phyloP scores from a whole-genome alignment of 164 flowering plant genomes.

The Litsea cubeba region DNA sequence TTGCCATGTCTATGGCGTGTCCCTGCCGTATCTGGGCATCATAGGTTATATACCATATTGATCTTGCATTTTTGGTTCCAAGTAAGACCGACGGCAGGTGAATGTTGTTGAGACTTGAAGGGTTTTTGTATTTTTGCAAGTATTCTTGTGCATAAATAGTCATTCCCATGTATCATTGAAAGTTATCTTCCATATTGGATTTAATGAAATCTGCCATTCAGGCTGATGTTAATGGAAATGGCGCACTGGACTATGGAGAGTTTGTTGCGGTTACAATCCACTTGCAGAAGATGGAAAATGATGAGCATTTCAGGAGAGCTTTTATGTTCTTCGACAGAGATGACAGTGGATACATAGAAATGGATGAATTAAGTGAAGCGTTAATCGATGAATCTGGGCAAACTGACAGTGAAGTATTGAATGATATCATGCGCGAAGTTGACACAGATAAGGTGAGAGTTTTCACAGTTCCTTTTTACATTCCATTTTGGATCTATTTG shows the following conservation, averaged over 20 bases:
- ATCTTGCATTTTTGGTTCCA: too few species aligned
- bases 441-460: slow-evolving; percentile 86
- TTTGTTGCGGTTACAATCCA: slow-evolving; percentile 96
- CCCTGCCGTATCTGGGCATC: too few species aligned
- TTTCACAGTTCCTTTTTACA: not conserved
- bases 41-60: too few species aligned
- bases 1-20: too few species aligned
- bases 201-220: slow-evolving; percentile 19
- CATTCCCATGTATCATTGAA: too few species aligned
- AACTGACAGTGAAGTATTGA: slow-evolving; percentile 58
- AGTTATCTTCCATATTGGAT: too few species aligned
- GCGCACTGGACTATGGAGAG: slow-evolving; percentile 90
- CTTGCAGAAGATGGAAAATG: slow-evolving; percentile 94
- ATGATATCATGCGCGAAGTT: slow-evolving; percentile 87
- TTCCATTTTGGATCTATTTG: not conserved
- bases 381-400: slow-evolving; percentile 74
- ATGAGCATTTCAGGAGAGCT: slow-evolving; percentile 83
- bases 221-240: slow-evolving; percentile 99
- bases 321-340: slow-evolving; percentile 90
- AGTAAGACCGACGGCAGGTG: too few species aligned
- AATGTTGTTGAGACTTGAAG: too few species aligned
- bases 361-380: slow-evolving; percentile 64
- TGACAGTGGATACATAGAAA: slow-evolving; percentile 86
- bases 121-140: too few species aligned
- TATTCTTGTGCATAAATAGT: too few species aligned